Evolutionary conservation across 106 monocot species (phyloP).

Genomic region (Platanthera guangdongensis): DNA sequence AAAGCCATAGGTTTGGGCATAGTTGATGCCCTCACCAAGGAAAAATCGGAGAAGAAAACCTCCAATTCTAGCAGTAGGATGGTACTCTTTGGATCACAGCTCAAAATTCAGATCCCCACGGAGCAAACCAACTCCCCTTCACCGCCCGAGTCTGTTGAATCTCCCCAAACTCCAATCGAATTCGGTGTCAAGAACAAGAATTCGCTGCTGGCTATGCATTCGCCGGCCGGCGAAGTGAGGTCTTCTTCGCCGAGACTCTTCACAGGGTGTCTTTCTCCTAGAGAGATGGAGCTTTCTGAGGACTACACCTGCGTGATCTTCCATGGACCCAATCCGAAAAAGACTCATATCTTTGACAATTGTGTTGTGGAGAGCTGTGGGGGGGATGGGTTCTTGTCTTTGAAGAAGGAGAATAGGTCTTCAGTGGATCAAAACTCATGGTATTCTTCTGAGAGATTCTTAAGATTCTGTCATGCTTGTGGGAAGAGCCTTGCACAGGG

Average conservation of each 20-base stretch:
- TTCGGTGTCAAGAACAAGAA: conserved; percentile 64
- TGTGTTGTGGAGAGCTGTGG: conserved; percentile 43
- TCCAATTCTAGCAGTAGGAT: conserved; percentile 6
- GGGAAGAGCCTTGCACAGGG: conserved; percentile 55
- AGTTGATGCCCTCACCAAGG: conserved; percentile 33
- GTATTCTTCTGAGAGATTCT: conserved; percentile 25
- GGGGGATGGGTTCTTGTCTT: conserved; percentile 14
- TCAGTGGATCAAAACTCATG: neutral
- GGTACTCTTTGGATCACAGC: conserved; percentile 50
- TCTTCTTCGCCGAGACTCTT: conserved; percentile 12
- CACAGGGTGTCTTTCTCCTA: conserved; percentile 11
- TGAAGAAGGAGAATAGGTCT: conserved; percentile 10
- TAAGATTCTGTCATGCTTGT: conserved; percentile 60
- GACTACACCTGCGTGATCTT: conserved; percentile 77
- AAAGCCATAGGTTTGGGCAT: conserved; percentile 38
- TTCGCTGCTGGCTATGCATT: conserved; percentile 28
- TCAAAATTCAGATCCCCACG: conserved; percentile 41
- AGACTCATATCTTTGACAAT: conserved; percentile 66
- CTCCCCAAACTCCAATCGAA: conserved; percentile 40
- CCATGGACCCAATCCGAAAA: conserved; percentile 58
- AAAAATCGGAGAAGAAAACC: conserved; percentile 8
- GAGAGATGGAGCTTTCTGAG: conserved; percentile 62
- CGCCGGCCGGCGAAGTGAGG: conserved; percentile 16
- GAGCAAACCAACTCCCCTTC: conserved; percentile 2
- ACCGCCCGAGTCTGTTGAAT: conserved; percentile 2